phyloP scores from a whole-genome alignment of 441 rosid species.

The Iberis amara region DNA sequence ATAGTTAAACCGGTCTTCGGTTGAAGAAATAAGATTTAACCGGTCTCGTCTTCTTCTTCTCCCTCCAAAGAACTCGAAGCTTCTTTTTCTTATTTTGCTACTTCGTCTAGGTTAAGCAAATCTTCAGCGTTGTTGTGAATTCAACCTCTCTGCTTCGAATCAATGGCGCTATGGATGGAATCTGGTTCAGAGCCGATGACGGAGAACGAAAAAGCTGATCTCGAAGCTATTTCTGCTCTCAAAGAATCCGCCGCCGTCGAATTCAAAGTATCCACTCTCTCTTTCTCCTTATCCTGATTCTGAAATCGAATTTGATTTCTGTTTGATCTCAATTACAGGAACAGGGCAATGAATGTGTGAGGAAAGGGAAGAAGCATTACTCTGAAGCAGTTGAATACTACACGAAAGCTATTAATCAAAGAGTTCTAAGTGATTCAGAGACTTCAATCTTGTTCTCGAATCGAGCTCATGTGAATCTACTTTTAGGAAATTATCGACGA shows the following conservation, averaged over 20 bases:
- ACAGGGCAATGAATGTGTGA: constrained; percentile 73
- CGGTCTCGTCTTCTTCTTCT: too few relatives aligned
- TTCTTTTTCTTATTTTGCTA: constrained; percentile 8
- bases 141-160: background rate
- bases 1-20: too few relatives aligned
- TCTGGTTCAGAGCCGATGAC: constrained; percentile 60
- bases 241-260: constrained; percentile 88
- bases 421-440: constrained; percentile 52
- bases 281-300: background rate
- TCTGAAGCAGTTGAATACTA: constrained; percentile 73
- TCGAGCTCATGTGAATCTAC: constrained; percentile 78
- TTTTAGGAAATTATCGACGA: constrained; percentile 66
- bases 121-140: background rate
- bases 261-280: constrained; percentile 50
- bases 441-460: constrained; percentile 68
- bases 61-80: constrained; percentile 20
- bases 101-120: constrained; percentile 22
- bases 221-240: constrained; percentile 72
- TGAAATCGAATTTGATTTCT: background rate
- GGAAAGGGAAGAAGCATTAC: constrained; percentile 82
- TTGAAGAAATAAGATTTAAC: too few relatives aligned
- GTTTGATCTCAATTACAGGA: constrained; percentile 45
- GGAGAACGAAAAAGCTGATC: constrained; percentile 60
- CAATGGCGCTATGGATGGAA: constrained; percentile 89
- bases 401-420: constrained; percentile 72